phyloP scores from a whole-genome alignment of 1,284 basidiomycete species.

The Cryptococcus maquisensis region DNA sequence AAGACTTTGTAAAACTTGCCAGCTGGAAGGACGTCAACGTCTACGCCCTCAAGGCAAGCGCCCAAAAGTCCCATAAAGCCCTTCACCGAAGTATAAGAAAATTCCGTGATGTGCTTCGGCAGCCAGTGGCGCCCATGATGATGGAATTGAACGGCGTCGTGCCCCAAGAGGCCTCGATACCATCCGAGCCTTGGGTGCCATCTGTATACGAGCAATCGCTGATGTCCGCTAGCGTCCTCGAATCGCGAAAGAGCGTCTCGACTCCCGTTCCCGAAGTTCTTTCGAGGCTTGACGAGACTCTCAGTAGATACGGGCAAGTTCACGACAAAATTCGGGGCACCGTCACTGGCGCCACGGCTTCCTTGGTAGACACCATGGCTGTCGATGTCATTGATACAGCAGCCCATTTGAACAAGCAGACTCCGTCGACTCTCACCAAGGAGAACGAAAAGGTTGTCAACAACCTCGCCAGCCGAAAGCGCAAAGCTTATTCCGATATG shows the following conservation, averaged over 20 bases:
- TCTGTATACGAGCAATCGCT: conserved; percentile 8
- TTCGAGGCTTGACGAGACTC: conserved; percentile 26
- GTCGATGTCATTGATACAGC: conserved; percentile 69
- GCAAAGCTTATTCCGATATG: conserved; percentile 86
- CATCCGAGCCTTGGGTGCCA: neutral
- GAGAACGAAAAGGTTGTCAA: conserved; percentile 71
- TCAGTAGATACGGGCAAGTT: conserved; percentile 44
- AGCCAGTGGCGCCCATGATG: conserved; percentile 57
- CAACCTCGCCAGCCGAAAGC: conserved; percentile 70
- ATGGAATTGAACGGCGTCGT: conserved; percentile 29
- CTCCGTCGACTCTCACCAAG: conserved; percentile 57
- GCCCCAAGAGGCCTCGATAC: conserved; percentile 26
- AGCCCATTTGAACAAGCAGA: conserved; percentile 59
- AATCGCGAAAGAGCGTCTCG: conserved; percentile 7
- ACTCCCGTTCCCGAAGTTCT: conserved; percentile 21
- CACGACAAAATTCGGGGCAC: conserved; percentile 25
- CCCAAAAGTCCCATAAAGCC: conserved; percentile 83
- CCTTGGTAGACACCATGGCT: conserved; percentile 60
- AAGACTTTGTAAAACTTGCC: conserved; percentile 84
- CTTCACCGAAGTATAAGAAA: conserved; percentile 88
- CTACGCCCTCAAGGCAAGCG: conserved; percentile 87
- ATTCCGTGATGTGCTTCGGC: conserved; percentile 81
- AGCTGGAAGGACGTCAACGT: conserved; percentile 99
- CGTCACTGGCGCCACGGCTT: conserved; percentile 6
- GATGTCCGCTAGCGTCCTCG: conserved; percentile 7